Conservation (phyloP, 345 rosid species). For the Leavenworthia alabamica region DNA sequence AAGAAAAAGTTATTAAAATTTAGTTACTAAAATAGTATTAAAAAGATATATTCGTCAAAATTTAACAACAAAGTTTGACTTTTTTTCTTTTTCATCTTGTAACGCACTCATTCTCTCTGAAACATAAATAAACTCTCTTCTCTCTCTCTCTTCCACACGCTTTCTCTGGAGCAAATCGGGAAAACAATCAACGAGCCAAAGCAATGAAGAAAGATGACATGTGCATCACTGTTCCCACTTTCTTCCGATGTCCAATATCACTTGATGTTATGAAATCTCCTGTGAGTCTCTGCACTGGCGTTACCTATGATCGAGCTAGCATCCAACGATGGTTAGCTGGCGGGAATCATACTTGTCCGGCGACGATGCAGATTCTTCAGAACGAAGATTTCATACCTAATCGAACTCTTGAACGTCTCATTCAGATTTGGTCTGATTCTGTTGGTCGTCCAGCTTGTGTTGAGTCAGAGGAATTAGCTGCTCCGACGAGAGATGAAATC, state of each 20-base stretch:
- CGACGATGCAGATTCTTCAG: conserved; percentile 91
- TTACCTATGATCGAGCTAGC: no score
- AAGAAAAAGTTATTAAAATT: conserved; percentile 26
- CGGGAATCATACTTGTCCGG: conserved; percentile 87
- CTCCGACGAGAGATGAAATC: conserved; percentile 38
- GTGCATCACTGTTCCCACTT: conserved; percentile 62
- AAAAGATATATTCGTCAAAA: conserved; percentile 22
- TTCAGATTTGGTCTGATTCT: conserved; percentile 75
- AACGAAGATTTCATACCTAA: conserved; percentile 71
- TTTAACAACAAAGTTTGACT: conserved; percentile 58
- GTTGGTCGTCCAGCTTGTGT: conserved; percentile 26
- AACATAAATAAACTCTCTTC: no score
- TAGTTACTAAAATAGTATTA: conserved; percentile 4
- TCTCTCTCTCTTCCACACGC: conserved; percentile 14
- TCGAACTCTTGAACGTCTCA: conserved; percentile 67
- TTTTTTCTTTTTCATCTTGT: conserved; percentile 45
- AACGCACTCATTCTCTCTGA: conserved; percentile 31
- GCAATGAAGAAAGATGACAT: conserved; percentile 56
- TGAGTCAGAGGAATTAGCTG: conserved; percentile 17
- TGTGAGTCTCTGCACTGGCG: conserved; percentile 82
- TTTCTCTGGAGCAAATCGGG: conserved; percentile 27
- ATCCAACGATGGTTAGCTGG: no score
- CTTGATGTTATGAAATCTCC: conserved; percentile 94
- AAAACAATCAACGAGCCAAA: conserved; percentile 7
- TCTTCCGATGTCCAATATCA: conserved; percentile 85